phyloP scores from a whole-genome alignment of 148 eudicot species.

The Chenopodium suecicum region DNA sequence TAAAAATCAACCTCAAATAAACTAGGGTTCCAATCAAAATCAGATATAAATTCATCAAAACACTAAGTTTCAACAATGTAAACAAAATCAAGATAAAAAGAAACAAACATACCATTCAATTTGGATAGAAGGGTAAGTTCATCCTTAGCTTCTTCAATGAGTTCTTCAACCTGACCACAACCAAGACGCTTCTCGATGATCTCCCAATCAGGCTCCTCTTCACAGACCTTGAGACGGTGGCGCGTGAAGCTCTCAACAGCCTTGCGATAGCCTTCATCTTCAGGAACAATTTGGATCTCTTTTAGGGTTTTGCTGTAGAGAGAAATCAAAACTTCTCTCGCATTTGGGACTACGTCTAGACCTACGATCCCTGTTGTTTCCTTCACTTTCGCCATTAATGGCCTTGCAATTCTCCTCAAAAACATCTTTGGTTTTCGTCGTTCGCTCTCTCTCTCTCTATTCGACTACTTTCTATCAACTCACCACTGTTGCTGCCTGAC shows the following conservation, averaged over 20 bases:
- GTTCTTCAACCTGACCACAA: conserved; percentile 92
- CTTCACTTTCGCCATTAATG: conserved; percentile 80
- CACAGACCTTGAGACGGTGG: conserved; percentile 74
- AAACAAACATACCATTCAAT: conserved; percentile 54
- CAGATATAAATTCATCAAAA: not conserved
- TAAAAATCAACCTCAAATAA: not conserved
- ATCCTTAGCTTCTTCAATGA: conserved; percentile 80
- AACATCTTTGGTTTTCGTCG: conserved; percentile 40
- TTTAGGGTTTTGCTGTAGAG: conserved; percentile 78
- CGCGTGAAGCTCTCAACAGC: conserved; percentile 92
- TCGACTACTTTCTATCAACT: too few relatives aligned
- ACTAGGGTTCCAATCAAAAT: not conserved
- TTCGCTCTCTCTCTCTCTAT: not conserved
- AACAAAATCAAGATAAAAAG: not conserved
- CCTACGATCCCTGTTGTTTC: conserved; percentile 96
- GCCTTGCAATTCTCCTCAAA: conserved; percentile 68
- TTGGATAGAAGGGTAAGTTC: conserved; percentile 76
- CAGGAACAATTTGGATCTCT: conserved; percentile 85
- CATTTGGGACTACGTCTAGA: conserved; percentile 82
- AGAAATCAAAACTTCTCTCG: conserved; percentile 68
- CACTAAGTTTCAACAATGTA: not conserved
- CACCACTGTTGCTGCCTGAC: too few relatives aligned
- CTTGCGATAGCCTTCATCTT: conserved; percentile 84
- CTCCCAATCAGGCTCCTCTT: conserved; percentile 78
- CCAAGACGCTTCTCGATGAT: conserved; percentile 67